phyloP scores from a whole-genome alignment of 345 rosid species.

The Acer campestre region DNA sequence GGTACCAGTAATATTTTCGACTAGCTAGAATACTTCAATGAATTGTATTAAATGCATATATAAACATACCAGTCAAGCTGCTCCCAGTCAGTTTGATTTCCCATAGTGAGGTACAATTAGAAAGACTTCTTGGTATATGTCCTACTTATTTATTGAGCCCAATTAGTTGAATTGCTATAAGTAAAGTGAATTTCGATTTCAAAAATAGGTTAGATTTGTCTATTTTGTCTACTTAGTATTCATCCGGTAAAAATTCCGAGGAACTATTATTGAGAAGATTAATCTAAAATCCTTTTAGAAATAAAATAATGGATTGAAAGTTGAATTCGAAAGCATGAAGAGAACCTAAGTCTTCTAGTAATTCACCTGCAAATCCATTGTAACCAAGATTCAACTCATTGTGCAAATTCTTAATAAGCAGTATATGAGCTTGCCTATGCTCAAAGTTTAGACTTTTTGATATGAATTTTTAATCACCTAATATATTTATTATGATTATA shows the following conservation, averaged over 20 bases:
- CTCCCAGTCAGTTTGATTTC: neutral
- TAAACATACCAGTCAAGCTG: slow-evolving; percentile 3
- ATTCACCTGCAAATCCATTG: neutral
- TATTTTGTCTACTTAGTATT: too few species aligned
- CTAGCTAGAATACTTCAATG: neutral
- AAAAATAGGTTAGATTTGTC: too few species aligned
- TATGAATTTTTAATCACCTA: too few species aligned
- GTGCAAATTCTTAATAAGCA: neutral
- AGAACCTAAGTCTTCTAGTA: neutral
- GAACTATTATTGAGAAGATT: neutral
- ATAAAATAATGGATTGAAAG: too few species aligned
- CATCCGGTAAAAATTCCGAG: neutral
- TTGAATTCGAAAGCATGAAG: neutral
- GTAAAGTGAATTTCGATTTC: too few species aligned
- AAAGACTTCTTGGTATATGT: slow-evolving; percentile 17
- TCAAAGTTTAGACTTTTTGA: too few species aligned
- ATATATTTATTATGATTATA: too few species aligned
- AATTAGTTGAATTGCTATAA: neutral
- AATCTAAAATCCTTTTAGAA: neutral
- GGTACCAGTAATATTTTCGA: neutral
- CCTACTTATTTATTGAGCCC: neutral
- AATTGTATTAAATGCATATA: neutral
- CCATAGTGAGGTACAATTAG: neutral
- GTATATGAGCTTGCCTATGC: neutral
- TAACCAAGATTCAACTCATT: too few species aligned